Evolutionary conservation across 2,329 filamentous ascomycete species (phyloP), one percentile per base, ranked within the genome.

Genomic region (Sporothrix humicola): DNA sequence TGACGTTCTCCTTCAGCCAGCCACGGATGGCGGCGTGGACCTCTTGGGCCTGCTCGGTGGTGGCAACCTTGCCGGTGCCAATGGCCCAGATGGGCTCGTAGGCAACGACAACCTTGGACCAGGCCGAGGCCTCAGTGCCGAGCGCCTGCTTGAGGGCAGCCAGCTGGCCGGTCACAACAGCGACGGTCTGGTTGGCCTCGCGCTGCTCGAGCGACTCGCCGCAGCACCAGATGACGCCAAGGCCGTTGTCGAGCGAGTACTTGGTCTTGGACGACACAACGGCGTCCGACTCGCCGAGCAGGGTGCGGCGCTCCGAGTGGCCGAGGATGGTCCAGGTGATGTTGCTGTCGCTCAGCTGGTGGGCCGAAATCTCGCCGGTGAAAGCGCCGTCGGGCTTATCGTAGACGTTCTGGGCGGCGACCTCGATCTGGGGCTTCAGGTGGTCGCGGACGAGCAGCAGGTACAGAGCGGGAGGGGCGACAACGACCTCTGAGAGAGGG

Each of bases 11-110:
- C 81, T 91, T 89, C 81, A 99, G 88, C 93, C 95, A 98, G 80
- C 90, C 86, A 79, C 96, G 93, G 85, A 99, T 97, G 77, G 92
- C 94, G 79, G 91, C 93, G 87, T 97, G 94, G 75, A 96, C 94
- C 83, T 97, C 94, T 87, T 97, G 94, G 74, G 94, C 94, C 88
- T 97, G 94, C 85, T 94, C 88, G 75, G 91, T 94, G 76, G 91
- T 92, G 79, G 94, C 94, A 77, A 97, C 94, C 87, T 96, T 97
- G 84, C 96, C 96, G 78, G 96, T 98, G 79, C 95, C 95, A 79
- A 91, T 92, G 82, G 90, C 94, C 95, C 96, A 99, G 87, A 99
- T 97, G 81, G 96, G 96, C 89, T 99, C 96, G 85, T 99, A 99
- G 81, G 96, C 96, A 80, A 99, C 89, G 82, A 99, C 96, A 77